A percentile compares a stretch with the other conserved stretches of the same genome.
phyloP scores from a whole-genome alignment of 2,329 filamentous ascomycete genomes.

The Simplicillium aogashimaense region DNA sequence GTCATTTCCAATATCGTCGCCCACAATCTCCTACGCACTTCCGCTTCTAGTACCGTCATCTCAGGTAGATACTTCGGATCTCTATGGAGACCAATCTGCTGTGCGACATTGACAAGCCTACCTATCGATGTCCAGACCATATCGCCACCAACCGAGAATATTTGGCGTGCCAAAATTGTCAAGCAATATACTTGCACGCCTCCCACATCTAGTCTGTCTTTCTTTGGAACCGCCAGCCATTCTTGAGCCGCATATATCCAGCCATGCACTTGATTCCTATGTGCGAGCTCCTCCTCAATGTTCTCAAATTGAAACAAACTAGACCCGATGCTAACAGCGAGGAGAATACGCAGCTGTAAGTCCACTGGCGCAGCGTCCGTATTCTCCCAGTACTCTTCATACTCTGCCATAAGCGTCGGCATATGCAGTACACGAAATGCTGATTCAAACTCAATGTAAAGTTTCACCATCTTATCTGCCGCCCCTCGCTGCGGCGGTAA shows the following conservation, averaged over 20 bases:
- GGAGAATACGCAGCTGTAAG: not conserved
- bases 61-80: conserved; percentile 26
- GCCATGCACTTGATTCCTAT: conserved; percentile 14
- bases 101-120: conserved; percentile 28
- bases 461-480: no score
- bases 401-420: not conserved
- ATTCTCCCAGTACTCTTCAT: not conserved
- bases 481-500: no score
- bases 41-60: conserved; percentile 23
- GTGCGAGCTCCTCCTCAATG: not conserved
- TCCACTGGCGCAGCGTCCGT: not conserved
- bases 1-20: conserved; percentile 29
- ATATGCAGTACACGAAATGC: not conserved
- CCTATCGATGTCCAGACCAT: conserved; percentile 30
- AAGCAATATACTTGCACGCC: conserved; percentile 31
- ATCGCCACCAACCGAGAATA: conserved; percentile 29
- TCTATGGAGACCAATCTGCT: conserved; percentile 34
- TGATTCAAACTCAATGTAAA: conserved; percentile 5
- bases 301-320: no score
- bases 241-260: conserved; percentile 30
- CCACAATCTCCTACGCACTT: conserved; percentile 31
- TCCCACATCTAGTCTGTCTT: conserved; percentile 14
- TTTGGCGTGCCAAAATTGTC: conserved; percentile 25
- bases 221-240: conserved; percentile 31
- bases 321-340: no score